A percentile compares a stretch with the other conserved stretches of the same genome.
Evolutionary conservation across 179 eudicot species (phyloP).

Genomic region (Beta lomatogona): DNA sequence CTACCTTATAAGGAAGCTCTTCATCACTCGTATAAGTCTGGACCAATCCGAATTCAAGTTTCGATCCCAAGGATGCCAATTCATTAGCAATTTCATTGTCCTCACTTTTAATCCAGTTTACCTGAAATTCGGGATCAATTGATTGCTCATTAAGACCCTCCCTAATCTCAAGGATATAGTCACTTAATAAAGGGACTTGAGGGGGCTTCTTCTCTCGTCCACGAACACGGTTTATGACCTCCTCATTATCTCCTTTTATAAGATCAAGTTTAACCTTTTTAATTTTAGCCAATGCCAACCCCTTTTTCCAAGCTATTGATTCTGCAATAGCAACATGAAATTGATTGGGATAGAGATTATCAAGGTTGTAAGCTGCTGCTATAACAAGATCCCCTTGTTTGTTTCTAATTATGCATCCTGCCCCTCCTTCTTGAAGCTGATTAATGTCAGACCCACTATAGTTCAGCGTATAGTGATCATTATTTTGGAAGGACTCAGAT

Average conservation of each 20-base stretch:
- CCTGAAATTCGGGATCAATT: not conserved
- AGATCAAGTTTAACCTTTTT: not conserved
- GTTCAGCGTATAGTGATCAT: not conserved
- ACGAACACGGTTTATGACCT: conserved; percentile 11
- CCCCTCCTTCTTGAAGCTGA: conserved; percentile 19
- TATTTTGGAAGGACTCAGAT: too few relatives aligned
- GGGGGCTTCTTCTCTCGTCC: not conserved
- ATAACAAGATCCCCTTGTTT: not conserved
- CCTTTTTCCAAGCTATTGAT: conserved; percentile 5
- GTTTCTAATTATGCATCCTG: conserved; percentile 29
- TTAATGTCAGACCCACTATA: conserved; percentile 24
- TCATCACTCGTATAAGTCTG: not conserved
- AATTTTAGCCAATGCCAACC: conserved; percentile 4
- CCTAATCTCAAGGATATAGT: not conserved
- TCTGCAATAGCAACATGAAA: conserved; percentile 11
- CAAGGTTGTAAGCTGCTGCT: conserved; percentile 24
- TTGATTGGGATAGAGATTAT: not conserved
- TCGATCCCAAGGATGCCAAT: not conserved
- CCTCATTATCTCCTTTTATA: conserved; percentile 4
- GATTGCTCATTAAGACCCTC: not conserved
- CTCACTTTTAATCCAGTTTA: not conserved
- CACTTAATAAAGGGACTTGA: not conserved
- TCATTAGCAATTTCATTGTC: not conserved
- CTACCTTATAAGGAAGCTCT: not conserved
- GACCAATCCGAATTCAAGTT: not conserved